A percentile compares a stretch with the other conserved stretches of the same genome.
Evolutionary conservation across 2,329 filamentous ascomycete genomes (phyloP).

Genomic region (Fusarium musae): DNA sequence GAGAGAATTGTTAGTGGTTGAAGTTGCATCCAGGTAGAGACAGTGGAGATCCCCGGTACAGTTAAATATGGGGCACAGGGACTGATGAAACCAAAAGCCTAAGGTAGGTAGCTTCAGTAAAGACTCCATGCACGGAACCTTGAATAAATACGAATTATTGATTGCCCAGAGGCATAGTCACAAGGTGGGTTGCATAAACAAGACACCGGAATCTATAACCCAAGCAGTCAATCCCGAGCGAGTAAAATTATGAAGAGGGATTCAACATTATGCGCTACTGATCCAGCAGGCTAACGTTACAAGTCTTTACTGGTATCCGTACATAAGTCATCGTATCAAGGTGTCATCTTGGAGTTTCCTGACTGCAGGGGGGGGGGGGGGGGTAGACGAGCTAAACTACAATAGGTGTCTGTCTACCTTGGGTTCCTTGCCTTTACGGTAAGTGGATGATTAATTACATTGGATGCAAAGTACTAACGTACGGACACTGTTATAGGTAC

Average conservation of each 20-base stretch:
- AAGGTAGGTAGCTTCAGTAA: background rate
- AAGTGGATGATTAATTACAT: background rate
- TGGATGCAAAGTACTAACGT: background rate
- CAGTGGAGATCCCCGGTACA: background rate
- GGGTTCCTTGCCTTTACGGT: background rate
- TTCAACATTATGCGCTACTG: background rate
- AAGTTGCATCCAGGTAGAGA: conserved; percentile 16
- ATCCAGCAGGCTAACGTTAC: background rate
- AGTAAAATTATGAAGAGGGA: background rate
- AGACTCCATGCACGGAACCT: background rate
- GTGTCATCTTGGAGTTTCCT: conserved; percentile 35
- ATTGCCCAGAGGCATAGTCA: background rate
- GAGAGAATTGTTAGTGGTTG: conserved; percentile 19
- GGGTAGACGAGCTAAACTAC: conserved; percentile 8
- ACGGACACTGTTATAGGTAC: background rate
- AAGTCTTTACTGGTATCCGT: background rate
- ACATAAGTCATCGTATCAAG: conserved; percentile 22
- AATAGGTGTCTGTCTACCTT: conserved; percentile 1
- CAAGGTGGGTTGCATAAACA: background rate
- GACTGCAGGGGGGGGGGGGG: no score
- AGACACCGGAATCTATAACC: background rate
- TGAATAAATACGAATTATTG: background rate
- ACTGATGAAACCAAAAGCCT: conserved; percentile 13
- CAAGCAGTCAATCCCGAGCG: background rate
- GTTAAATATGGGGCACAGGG: conserved; percentile 21